Base-by-base conservation (phyloP, 106 monocot genomes). In the Ottelia alismoides region DNA sequence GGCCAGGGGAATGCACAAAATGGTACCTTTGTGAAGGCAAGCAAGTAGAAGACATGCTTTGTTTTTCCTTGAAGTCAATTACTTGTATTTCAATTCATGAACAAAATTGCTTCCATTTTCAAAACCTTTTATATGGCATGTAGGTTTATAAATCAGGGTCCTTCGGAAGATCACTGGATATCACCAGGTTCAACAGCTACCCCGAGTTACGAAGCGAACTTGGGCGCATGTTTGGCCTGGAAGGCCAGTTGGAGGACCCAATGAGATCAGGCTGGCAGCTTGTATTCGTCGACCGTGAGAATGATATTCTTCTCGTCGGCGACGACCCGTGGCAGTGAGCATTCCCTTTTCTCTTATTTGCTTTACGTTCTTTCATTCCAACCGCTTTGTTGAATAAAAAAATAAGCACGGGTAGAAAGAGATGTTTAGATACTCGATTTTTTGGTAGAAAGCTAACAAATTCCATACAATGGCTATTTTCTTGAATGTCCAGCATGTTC, bases 201-300 rank as follows among this genome's bases (percentile, higher is more conserved):
- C 51, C 52, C 2, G 82, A 82, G 69, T 52, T 82, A 22, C 65
- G 73, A 1, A 70, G 74, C 32, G 82, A 82, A 32, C 67, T 82
- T 63, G 82, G 63, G 51, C 76, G 56, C 24, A 70, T 85, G 55
- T 85, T 85, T 67, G 85, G 80, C 57, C 76, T 85, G 32, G 76
- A 85, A 58, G 80, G 76, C 57, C 72, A 79, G 65, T 76, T 85
- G 60, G 85, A 85, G 60, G 72, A 85, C 70, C 70, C 85, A 45
- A 28, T 76, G 64, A 96, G 94, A 96, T 96, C 94, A 96, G 94
- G 94, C 94, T 96, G 94, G 94, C 94, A 96, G 94, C 94, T 96
- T 96, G 94, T 96, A 79, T 88, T 96, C 56, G 81, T 96, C 61
- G 94, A 96, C 72, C 63, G 81, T 14, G 85, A 85, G 76, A 69